These are phyloP conservation scores for Ophiostoma montium DNA, from an alignment of 2,329 filamentous ascomycete species.

Conservation along the genomic window DNA sequence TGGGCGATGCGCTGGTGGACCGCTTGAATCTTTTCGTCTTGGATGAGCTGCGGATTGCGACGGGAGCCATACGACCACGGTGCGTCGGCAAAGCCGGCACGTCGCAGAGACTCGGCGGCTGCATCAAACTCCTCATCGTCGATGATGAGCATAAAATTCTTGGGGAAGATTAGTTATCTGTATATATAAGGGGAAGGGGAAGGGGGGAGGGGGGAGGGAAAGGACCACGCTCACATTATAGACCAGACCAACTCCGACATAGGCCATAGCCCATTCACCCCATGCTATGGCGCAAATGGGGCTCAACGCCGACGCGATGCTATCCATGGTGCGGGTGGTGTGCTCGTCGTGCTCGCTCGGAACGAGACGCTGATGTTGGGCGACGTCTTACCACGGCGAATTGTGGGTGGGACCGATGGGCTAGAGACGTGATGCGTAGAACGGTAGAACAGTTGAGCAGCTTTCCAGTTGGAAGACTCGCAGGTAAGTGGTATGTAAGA, in stretches of 20 bases:
- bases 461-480: no score
- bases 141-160: not conserved
- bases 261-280: not conserved
- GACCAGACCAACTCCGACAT: not conserved
- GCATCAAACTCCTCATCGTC: not conserved
- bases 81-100: not conserved
- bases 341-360: not conserved
- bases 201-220: no score
- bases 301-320: not conserved
- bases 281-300: not conserved
- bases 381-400: no score
- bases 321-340: not conserved
- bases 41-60: not conserved
- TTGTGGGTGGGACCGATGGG: no score
- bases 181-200: not conserved
- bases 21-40: not conserved
- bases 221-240: not conserved
- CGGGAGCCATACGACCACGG: not conserved
- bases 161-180: not conserved
- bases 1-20: not conserved
- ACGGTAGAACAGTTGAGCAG: no score
- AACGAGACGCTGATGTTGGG: not conserved
- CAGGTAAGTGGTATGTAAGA: no score
- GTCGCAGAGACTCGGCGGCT: not conserved
- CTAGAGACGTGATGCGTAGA: no score